Conservation (phyloP, 73 alveolate genomes). For the Uronychia binucleata region DNA sequence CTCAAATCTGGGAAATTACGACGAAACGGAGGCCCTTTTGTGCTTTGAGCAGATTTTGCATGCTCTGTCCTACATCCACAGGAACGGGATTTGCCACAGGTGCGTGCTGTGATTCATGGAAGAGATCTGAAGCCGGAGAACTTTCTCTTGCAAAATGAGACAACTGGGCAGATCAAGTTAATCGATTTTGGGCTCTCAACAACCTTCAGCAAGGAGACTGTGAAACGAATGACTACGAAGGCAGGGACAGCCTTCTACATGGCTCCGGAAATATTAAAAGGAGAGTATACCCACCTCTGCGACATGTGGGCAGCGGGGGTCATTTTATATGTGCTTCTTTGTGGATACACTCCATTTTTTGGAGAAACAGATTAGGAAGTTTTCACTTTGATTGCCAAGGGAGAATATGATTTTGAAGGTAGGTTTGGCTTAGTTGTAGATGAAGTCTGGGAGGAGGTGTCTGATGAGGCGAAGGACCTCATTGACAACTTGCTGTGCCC, state of each 20-base stretch:
- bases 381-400: slow-evolving; percentile 28
- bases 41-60: slow-evolving; percentile 74
- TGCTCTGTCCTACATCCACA: slow-evolving; percentile 80
- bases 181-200: slow-evolving; percentile 70
- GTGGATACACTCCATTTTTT: slow-evolving; percentile 84
- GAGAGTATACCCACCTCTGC: slow-evolving; percentile 66
- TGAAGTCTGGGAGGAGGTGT: slow-evolving; percentile 70
- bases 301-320: slow-evolving; percentile 77
- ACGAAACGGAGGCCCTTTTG: slow-evolving; percentile 72
- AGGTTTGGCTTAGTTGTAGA: too few relatives aligned
- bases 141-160: slow-evolving; percentile 54
- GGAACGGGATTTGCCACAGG: slow-evolving; percentile 72
- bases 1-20: slow-evolving; percentile 51
- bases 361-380: slow-evolving; percentile 68
- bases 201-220: slow-evolving; percentile 18
- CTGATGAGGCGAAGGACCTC: slow-evolving; percentile 79
- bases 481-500: slow-evolving; percentile 63
- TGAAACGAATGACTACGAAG: slow-evolving; percentile 57
- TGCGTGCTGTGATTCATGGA: background rate
- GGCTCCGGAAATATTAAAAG: slow-evolving; percentile 75
- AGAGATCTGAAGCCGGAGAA: slow-evolving; percentile 88
- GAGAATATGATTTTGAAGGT: slow-evolving; percentile 65
- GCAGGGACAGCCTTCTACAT: slow-evolving; percentile 75
- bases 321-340: slow-evolving; percentile 8
- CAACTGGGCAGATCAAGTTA: slow-evolving; percentile 34